phyloP scores from a whole-genome alignment of 148 eudicot species.

The Rhododendron molle region DNA sequence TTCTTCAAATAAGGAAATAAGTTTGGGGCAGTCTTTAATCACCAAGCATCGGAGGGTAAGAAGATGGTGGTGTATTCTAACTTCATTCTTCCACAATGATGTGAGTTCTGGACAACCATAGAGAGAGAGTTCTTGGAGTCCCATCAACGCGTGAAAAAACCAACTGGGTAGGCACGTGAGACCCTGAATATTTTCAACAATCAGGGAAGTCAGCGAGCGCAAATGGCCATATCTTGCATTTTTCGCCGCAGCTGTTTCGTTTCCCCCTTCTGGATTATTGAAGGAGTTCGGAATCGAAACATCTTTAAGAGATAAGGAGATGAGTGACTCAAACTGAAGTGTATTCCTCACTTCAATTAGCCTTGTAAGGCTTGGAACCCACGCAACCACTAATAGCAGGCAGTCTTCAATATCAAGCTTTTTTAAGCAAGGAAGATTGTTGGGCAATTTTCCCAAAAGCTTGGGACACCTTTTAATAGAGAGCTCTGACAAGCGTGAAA shows the following conservation, averaged over 20 bases:
- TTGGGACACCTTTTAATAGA: too few species aligned
- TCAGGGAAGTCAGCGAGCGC: neutral
- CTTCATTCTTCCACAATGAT: neutral
- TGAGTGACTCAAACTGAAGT: neutral
- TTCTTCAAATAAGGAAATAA: conserved; percentile 1
- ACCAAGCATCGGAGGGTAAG: neutral
- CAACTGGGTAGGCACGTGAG: neutral
- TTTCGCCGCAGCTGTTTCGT: neutral
- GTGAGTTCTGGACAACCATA: neutral
- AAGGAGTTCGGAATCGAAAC: neutral
- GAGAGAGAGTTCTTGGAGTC: neutral
- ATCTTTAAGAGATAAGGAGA: neutral
- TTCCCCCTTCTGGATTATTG: neutral
- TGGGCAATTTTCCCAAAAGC: neutral
- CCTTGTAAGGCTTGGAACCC: neutral
- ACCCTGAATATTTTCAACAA: neutral
- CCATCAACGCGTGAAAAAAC: neutral
- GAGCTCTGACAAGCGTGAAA: too few species aligned
- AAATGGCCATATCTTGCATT: neutral
- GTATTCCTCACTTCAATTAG: neutral
- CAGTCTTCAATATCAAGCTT: neutral
- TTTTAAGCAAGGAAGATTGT: neutral
- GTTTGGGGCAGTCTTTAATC: neutral
- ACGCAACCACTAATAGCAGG: neutral
- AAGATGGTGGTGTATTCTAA: neutral